Conservation (phyloP, 371 early-diverging fungal genomes). For the Lichtheimia ornata region DNA sequence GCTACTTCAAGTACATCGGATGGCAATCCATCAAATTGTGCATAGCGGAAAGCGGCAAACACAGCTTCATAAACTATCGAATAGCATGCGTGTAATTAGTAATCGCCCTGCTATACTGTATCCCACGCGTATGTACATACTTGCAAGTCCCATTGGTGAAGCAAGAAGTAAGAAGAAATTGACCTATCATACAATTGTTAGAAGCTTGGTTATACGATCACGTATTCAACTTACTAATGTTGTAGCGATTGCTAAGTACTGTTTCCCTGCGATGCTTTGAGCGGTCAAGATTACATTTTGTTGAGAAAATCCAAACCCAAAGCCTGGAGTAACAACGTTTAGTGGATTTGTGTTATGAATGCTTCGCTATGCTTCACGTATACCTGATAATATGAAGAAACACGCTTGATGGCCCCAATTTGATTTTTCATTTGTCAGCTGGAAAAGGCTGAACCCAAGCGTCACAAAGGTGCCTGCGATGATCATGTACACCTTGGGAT, state of each 20-base stretch:
- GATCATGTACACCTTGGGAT: slow-evolving; percentile 28
- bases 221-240: slow-evolving; percentile 30
- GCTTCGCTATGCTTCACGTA: neutral
- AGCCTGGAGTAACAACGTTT: slow-evolving; percentile 1
- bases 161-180: neutral
- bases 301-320: slow-evolving; percentile 63
- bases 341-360: neutral
- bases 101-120: neutral
- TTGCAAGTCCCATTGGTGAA: too few species aligned
- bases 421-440: slow-evolving; percentile 33
- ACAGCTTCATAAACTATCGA: slow-evolving; percentile 30
- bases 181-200: neutral
- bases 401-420: slow-evolving; percentile 43
- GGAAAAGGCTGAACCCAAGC: slow-evolving; percentile 44
- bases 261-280: slow-evolving; percentile 51
- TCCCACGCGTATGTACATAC: neutral
- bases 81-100: too few species aligned
- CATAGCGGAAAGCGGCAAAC: slow-evolving; percentile 16
- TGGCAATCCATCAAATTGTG: slow-evolving; percentile 17
- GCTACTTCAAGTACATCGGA: slow-evolving; percentile 20
- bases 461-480: slow-evolving; percentile 30
- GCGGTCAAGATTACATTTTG: slow-evolving; percentile 60
- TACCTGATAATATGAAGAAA: slow-evolving; percentile 39
- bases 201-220: too few species aligned
- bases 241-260: slow-evolving; percentile 68